Conservation (phyloP, 140 eudicot genomes). For the Anethum foeniculum region DNA sequence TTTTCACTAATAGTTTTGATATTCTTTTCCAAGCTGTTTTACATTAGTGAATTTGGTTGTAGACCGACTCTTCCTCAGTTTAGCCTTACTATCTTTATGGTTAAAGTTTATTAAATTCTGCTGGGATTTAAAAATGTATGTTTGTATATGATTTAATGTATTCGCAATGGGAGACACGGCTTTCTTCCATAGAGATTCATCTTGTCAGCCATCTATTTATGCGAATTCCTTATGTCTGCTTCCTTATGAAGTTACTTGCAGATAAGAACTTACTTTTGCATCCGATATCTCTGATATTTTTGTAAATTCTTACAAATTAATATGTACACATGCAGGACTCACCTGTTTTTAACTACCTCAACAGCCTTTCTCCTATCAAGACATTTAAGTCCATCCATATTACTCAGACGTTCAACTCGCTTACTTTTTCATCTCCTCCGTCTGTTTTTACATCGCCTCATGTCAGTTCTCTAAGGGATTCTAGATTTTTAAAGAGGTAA, state of each 20-base stretch:
- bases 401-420: slow-evolving; percentile 60
- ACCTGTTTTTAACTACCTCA: slow-evolving; percentile 77
- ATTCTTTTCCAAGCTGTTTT: background rate
- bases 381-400: slow-evolving; percentile 63
- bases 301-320: background rate
- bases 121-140: background rate
- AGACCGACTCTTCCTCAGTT: background rate
- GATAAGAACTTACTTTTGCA: background rate
- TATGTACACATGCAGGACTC: slow-evolving; percentile 56
- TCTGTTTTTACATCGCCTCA: slow-evolving; percentile 94
- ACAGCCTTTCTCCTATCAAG: slow-evolving; percentile 85
- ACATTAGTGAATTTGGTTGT: background rate
- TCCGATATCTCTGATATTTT: background rate
- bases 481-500: slow-evolving; percentile 70
- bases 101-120: background rate
- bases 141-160: background rate
- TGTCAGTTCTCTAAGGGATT: slow-evolving; percentile 54
- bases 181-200: background rate
- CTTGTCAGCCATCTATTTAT: background rate
- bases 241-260: background rate
- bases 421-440: slow-evolving; percentile 69
- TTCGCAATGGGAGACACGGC: background rate
- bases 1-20: background rate
- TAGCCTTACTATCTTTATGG: background rate
- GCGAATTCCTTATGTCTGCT: background rate